Evolutionary conservation across 148 eudicot genomes (phyloP), one percentile per base, ranked within the genome.

Genomic region (Mesembryanthemum crystallinum): DNA sequence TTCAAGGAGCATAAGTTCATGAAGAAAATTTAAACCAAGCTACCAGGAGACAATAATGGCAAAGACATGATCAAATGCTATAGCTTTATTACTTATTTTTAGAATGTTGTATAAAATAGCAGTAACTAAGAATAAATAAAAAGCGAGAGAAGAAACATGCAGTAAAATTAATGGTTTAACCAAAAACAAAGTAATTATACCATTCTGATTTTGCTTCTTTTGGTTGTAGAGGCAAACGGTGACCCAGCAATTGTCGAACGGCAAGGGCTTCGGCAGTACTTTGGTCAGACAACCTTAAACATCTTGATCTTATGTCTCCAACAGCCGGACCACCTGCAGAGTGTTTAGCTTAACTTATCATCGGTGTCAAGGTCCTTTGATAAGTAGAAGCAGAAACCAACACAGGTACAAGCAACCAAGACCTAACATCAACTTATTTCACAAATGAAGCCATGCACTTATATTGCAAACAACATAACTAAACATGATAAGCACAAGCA

Each of bases 291-390:
- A 95, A 80, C 86, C 99, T 86, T 85, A 95, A 85, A 80, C 99
- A 95, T 87, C 99, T 90, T 39, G 99, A 95, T 69, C 99, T 84
- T 83, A 95, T 95, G 87, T 95, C 99, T 82, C 99, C 99, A 83
- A 95, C 96, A 72, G 99, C 99, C 9, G 97, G 97, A 75, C 99
- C 99, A 71, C 98, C 98, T 94, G 65, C 64, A 81, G 79, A 72
- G 77, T 52, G 61, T 51, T 32, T 60, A 43, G 29, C 30, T 73
- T 74, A 74, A n/a, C 27, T 39, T 64, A 4, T 28, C 58, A 43
- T 17, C 45, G 35, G 69, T 3, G n/a, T 49, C 0, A 64, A 43
- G 23, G 8, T 67, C n/a, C 72, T 64, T 25, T 11, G 7, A 72
- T 0, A 20, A 42, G 29, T 11, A 67, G 47, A 49, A 24, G 75